Conservation (phyloP, 75 land plant species). For the Picea sitchensis region DNA sequence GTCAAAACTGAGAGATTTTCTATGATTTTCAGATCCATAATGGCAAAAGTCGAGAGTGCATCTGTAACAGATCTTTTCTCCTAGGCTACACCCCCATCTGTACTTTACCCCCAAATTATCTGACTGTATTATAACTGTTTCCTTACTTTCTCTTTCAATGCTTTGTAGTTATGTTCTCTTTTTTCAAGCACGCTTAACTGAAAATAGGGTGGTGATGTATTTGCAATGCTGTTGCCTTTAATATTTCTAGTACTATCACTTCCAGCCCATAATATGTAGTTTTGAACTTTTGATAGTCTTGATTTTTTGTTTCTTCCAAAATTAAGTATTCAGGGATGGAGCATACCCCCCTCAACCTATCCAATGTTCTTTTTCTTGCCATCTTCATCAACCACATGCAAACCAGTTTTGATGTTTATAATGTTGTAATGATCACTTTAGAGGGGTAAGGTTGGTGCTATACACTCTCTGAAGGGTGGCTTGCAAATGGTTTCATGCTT, state of each 20-base stretch:
- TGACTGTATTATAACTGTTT: background rate
- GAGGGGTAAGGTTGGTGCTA: background rate
- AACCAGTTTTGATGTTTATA: background rate
- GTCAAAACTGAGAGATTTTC: background rate
- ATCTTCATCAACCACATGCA: background rate
- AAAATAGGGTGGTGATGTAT: background rate
- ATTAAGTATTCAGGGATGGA: background rate
- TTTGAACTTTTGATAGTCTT: background rate
- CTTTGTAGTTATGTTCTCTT: background rate
- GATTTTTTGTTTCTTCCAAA: background rate
- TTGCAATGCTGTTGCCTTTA: background rate
- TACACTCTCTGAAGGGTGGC: background rate
- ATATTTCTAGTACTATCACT: background rate
- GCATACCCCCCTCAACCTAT: background rate
- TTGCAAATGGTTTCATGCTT: background rate
- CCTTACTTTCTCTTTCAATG: background rate
- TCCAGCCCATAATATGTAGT: background rate
- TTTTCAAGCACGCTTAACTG: background rate
- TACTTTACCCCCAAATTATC: background rate
- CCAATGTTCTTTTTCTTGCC: background rate
- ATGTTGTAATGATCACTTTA: slow-evolving; percentile 3
- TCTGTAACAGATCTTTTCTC: background rate
- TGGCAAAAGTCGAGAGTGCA: background rate
- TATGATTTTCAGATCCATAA: background rate
- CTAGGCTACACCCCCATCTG: background rate